Base-by-base conservation (phyloP, 805 yeast genomes). In the Kodamaea laetipori region DNA sequence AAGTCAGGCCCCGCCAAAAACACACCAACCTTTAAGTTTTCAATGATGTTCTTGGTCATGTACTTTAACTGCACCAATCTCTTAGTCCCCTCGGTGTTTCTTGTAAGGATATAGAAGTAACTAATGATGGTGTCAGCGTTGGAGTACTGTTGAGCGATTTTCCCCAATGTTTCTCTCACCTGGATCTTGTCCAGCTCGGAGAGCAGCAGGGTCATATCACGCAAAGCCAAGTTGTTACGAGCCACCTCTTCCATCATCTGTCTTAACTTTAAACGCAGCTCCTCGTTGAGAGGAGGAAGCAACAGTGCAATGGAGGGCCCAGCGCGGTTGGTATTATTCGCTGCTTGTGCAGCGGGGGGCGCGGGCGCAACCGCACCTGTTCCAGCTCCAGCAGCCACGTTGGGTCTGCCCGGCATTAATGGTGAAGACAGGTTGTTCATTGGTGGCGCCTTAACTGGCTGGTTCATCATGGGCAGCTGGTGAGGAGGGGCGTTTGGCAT, bases 91-190 rank as follows among this genome's bases (percentile, higher is more conserved):
- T 82, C 86, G 38, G 74, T 76, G 60, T 85, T 86, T 53, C 83
- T 81, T 1, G 95, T 85, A 47, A 87, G 71, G 46, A 84, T 76
- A 57, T 78, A 89, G 55, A 86, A 87, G 56, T 86, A 82, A 27
- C 95, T 89, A 31, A 87, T 80, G 33, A 89, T 71, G 47, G 83
- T 83, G 57, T 88, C 95, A 12, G 85, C 84, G 49, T 83, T 76
- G 27, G 81, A 74, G 61, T 78, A 80, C 50, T 84, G 73, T 54
- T 80, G 84, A 24, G 86, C 71, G 23, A 78, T 69, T 32, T 71
- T 73, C 34, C 69, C 71, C 52, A 81, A 73, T 18, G 78, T 73
- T 15, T 81, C 78, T 33, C 77, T 69, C 17, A 84, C 84, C 39
- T 69, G 69, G 30, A 70, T 75, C 62, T 84, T 86, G 52, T 87